These are phyloP conservation scores for Verticillium dahliae DNA, from an alignment of 2,329 filamentous ascomycete genomes.

Conservation along the genomic window DNA sequence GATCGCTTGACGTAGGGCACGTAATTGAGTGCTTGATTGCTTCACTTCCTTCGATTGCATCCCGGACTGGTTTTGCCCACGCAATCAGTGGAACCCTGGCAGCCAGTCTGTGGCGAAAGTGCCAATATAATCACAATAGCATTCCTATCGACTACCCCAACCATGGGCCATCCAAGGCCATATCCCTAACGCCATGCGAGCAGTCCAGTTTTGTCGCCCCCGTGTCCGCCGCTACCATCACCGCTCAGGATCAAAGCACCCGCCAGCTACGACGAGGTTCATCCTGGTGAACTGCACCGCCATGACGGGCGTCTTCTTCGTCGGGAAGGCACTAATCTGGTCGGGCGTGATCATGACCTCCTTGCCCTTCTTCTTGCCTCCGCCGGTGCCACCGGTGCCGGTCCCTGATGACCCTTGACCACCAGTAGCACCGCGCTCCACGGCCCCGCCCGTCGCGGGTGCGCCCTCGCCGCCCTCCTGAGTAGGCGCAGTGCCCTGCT, in stretches of 20 bases:
- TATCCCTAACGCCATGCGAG: neutral
- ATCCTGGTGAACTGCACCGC: conserved; percentile 91
- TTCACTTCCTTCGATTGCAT: too few relatives aligned
- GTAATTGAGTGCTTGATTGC: too few relatives aligned
- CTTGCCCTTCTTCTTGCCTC: conserved; percentile 71
- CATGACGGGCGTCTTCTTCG: conserved; percentile 92
- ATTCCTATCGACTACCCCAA: neutral
- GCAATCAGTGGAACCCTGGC: too few relatives aligned
- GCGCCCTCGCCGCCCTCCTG: conserved; percentile 23
- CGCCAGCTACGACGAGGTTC: conserved; percentile 86
- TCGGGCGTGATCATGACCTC: conserved; percentile 87
- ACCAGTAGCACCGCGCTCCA: conserved; percentile 15
- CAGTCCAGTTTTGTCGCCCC: conserved; percentile 1
- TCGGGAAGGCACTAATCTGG: conserved; percentile 90
- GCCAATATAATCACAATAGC: neutral
- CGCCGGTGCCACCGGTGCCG: conserved; percentile 18
- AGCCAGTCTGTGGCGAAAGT: too few relatives aligned
- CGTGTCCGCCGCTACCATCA: conserved; percentile 17
- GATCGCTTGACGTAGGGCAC: too few relatives aligned
- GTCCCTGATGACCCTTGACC: conserved; percentile 18
- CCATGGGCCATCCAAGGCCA: neutral
- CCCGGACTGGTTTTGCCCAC: too few relatives aligned
- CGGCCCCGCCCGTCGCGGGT: conserved; percentile 30
- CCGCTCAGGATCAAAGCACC: conserved; percentile 55
- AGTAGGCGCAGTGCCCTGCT: conserved; percentile 13